These are phyloP conservation scores for Pichia occidentalis DNA, from an alignment of 805 yeast genomes.

Conservation along the genomic window DNA sequence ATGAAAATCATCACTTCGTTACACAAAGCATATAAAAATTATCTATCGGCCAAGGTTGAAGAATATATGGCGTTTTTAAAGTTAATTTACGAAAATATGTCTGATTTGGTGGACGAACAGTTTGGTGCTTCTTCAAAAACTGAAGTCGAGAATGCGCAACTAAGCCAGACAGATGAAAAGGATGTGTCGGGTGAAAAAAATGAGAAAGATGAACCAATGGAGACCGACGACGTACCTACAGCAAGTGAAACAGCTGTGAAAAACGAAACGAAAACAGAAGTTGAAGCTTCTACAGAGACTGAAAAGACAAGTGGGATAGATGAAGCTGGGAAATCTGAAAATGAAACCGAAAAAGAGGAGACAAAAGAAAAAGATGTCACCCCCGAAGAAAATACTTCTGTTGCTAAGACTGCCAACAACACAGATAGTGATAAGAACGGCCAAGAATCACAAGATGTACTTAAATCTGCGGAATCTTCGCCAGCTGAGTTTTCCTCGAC, in stretches of 20 bases:
- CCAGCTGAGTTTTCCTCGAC: slow-evolving; percentile 39
- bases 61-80: slow-evolving; percentile 73
- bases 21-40: slow-evolving; percentile 75
- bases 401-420: no score
- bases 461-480: slow-evolving; percentile 12
- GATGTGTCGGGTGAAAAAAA: background rate
- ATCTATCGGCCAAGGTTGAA: slow-evolving; percentile 62
- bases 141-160: slow-evolving; percentile 5
- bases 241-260: background rate
- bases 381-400: no score
- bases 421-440: no score
- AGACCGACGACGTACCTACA: no score
- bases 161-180: background rate
- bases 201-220: background rate
- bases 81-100: slow-evolving; percentile 73
- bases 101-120: slow-evolving; percentile 62
- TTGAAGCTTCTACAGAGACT: background rate
- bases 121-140: slow-evolving; percentile 37
- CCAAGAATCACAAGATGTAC: no score
- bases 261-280: slow-evolving; percentile 1
- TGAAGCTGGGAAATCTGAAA: background rate
- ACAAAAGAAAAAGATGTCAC: no score
- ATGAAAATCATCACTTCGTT: slow-evolving; percentile 80
- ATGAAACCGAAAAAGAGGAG: no score
- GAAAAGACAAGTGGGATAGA: background rate